Evolutionary conservation across 1,284 basidiomycete genomes (phyloP), one percentile per base, ranked within the genome.

Genomic region (Moesziomyces aphidis): DNA sequence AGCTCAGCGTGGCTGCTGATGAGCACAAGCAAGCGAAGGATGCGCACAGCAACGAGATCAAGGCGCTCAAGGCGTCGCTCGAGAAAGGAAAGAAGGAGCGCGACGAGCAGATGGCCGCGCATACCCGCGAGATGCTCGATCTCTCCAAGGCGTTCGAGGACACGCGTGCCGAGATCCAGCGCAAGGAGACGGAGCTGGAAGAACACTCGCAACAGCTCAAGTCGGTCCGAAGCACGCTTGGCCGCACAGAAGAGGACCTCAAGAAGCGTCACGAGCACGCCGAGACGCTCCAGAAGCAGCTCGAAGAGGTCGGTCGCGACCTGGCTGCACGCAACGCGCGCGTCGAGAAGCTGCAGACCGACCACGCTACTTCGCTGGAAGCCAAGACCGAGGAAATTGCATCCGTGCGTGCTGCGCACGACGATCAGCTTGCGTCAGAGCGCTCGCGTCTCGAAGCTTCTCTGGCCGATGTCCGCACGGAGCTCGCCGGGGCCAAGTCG

Each of bases 121-220:
- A 73, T 36, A 73, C 70, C 11, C 46, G 15, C 10, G 70, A 73
- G 55, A 73, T 73, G 70, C n/a, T 73, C 34, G 64, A 73, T 39
- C 36, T 73, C 8, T 60, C 60, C 43, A 47, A 59, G 13, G 70
- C 57, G 1, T 8, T 73, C 45, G 61, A 73, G 49, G 9, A 28
- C 8, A 57, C 64, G 3, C 48, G 54, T 8, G 50, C 24, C 3
- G 50, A 73, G 61, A 64, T 67, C 28, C 23, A 26, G 42, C 47
- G 50, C 1, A 64, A 59, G 42, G 64, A 61, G 23, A 39, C 36
- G 5, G 45, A 57, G 50, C 47, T 73, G 19, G 51, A 42, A 6
- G 26, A 47, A 55, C 50, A 63, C 21, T n/a, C 11, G 1, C 15
- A 53, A 21, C 54, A 71, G 53, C 36, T 57, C 8, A 45, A 52